Evolutionary conservation across 345 rosid species (phyloP).

Genomic region (Kandelia obovata): DNA sequence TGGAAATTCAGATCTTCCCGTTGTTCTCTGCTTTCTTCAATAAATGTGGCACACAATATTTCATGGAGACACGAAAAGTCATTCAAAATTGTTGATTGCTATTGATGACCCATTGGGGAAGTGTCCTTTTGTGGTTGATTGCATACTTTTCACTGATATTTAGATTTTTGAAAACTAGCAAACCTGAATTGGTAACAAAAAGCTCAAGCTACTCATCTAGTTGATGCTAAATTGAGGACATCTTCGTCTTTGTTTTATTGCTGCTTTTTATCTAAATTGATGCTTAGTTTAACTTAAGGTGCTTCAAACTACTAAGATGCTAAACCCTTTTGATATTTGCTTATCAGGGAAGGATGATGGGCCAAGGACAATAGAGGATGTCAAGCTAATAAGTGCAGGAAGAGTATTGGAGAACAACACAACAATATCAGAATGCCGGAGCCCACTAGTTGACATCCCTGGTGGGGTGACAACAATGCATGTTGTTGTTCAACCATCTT

Average conservation of each 20-base stretch:
- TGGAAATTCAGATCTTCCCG: neutral
- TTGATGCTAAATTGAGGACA: constrained; percentile 1
- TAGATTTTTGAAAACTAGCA: neutral
- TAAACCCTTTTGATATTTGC: constrained; percentile 3
- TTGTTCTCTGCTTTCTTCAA: neutral
- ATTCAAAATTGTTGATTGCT: neutral
- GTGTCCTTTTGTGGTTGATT: neutral
- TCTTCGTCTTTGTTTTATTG: neutral
- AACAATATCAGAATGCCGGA: constrained; percentile 73
- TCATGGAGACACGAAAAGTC: neutral
- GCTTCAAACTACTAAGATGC: neutral
- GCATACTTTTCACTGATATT: neutral
- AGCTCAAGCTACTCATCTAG: neutral
- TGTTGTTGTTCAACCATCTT: constrained; percentile 80
- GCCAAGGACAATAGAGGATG: constrained; percentile 83
- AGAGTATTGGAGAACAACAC: constrained; percentile 84
- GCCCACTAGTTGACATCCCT: constrained; percentile 72
- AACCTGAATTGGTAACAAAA: neutral
- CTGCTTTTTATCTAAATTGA: neutral
- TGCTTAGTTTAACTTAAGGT: neutral
- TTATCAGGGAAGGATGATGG: constrained; percentile 76
- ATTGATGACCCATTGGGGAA: no score
- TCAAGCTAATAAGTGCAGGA: constrained; percentile 91
- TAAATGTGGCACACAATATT: neutral
- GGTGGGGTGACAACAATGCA: constrained; percentile 97